Evolutionary conservation across 106 monocot species (phyloP).

Genomic region (Posidonia australis): DNA sequence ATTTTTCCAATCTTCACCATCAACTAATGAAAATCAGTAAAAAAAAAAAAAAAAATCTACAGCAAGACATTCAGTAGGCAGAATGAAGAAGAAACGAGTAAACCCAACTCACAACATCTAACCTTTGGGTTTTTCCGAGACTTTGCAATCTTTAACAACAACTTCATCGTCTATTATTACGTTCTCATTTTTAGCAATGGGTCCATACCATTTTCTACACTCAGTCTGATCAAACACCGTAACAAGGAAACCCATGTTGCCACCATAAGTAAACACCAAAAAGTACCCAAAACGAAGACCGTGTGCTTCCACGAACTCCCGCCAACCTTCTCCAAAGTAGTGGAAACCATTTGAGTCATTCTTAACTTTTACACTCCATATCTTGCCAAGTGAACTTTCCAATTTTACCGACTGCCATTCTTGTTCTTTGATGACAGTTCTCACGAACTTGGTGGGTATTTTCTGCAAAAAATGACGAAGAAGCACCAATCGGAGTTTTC

Average conservation of each 20-base stretch:
- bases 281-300: conserved; percentile 14
- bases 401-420: conserved; percentile 5
- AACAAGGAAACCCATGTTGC: conserved; percentile 19
- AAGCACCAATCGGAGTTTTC: too few relatives aligned
- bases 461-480: neutral
- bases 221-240: conserved; percentile 14
- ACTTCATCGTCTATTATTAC: neutral
- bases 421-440: neutral
- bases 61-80: too few relatives aligned
- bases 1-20: too few relatives aligned
- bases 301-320: conserved; percentile 15
- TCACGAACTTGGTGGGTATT: neutral
- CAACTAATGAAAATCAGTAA: too few relatives aligned
- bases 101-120: neutral
- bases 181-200: neutral
- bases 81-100: too few relatives aligned
- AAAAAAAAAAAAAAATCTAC: too few relatives aligned
- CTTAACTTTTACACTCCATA: conserved; percentile 11
- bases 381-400: conserved; percentile 13
- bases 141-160: neutral
- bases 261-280: conserved; percentile 21
- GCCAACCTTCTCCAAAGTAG: conserved; percentile 23
- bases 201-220: conserved; percentile 16
- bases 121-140: neutral
- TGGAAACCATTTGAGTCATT: neutral